Evolutionary conservation across 192 early-diverging fungal genomes (phyloP), one percentile per base, ranked within the genome.

Genomic region (Gigaspora rosea): DNA sequence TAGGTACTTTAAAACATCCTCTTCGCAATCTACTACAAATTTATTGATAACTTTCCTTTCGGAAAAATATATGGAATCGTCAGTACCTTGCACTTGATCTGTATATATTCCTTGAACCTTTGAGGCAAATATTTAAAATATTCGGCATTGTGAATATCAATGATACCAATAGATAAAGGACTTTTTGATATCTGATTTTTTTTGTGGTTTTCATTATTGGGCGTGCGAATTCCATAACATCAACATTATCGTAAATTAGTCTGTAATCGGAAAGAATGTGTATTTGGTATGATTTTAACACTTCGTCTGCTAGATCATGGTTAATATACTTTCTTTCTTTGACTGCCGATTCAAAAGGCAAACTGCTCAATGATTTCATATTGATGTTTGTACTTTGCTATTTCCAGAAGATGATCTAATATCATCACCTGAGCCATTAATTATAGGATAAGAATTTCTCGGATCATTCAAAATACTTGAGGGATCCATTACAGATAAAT

Each of bases 391-490:
- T 51, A n/a, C n/a, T 51, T 51, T 51, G 50, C 36, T 65, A 16
- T 65, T 41, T 36, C 36, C 63, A 16, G 35, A 46, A n/a, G n/a
- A n/a, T n/a, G n/a, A n/a, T n/a, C n/a, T n/a, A n/a, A n/a, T n/a
- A n/a, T n/a, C n/a, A n/a, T n/a, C n/a, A n/a, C n/a, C n/a, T n/a
- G n/a, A n/a, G n/a, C n/a, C n/a, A n/a, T n/a, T n/a, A n/a, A n/a
- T n/a, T n/a, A n/a, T n/a, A n/a, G n/a, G n/a, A n/a, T n/a, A n/a
- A n/a, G n/a, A n/a, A n/a, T n/a, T n/a, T n/a, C n/a, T n/a, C n/a
- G n/a, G n/a, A n/a, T n/a, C 57, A 59, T 66, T 66, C 36, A 66
- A 66, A n/a, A 66, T 66, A 66, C 64, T 66, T 66, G 32, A 27
- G 46, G 12, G 33, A 66, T 66, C 46, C 64, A 66, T 66, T 12